These are phyloP conservation scores for Camelina hispida DNA, from an alignment of 345 rosid genomes.

Conservation along the genomic window DNA sequence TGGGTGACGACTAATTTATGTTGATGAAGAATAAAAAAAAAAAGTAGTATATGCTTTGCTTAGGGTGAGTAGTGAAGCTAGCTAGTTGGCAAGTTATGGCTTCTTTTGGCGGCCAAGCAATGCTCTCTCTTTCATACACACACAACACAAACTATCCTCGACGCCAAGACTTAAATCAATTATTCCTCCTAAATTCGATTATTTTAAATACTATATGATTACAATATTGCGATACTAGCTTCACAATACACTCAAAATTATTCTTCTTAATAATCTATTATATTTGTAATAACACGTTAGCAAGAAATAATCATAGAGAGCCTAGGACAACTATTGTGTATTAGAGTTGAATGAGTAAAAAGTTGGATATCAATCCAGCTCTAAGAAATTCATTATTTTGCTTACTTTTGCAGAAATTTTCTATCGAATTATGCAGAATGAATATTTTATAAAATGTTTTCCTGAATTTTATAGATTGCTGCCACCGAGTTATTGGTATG, in stretches of 20 bases:
- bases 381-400: slow-evolving; percentile 11
- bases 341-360: slow-evolving; percentile 33
- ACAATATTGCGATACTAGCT: slow-evolving; percentile 28
- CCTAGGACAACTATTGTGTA: slow-evolving; percentile 32
- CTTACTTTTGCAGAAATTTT: background rate
- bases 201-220: slow-evolving; percentile 1
- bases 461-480: slow-evolving; percentile 8
- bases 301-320: slow-evolving; percentile 31
- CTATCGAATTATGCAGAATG: background rate
- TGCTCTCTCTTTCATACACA: slow-evolving; percentile 10
- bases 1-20: background rate
- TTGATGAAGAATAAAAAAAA: slow-evolving; percentile 6
- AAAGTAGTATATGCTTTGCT: slow-evolving; percentile 46
- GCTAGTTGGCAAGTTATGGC: slow-evolving; percentile 48
- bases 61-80: slow-evolving; percentile 48
- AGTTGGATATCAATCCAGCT: slow-evolving; percentile 17
- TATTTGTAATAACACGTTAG: slow-evolving; percentile 33
- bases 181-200: slow-evolving; percentile 8
- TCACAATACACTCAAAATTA: slow-evolving; percentile 40
- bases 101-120: slow-evolving; percentile 50
- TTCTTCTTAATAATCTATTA: slow-evolving; percentile 25
- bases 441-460: background rate
- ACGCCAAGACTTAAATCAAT: slow-evolving; percentile 33
- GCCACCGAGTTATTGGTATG: slow-evolving; percentile 16
- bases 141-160: slow-evolving; percentile 34